A percentile compares a stretch with the other conserved stretches of the same genome.
Conservation (phyloP, 257 asterid species). For the Solanum etuberosum region DNA sequence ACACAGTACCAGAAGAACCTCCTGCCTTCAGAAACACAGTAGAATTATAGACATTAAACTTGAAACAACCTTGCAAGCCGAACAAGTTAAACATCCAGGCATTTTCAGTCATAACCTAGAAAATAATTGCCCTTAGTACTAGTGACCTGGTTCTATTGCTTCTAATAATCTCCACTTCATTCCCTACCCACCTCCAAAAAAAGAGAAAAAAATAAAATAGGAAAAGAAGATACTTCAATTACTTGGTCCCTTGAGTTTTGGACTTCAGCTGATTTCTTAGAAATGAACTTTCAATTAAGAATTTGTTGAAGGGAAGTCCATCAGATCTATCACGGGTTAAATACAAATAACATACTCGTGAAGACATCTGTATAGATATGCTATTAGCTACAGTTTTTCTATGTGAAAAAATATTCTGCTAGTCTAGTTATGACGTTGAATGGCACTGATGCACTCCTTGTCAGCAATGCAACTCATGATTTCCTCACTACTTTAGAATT, state of each 20-base stretch:
- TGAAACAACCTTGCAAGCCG: not conserved
- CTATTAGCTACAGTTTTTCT: not conserved
- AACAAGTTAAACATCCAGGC: not conserved
- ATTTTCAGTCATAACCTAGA: not conserved
- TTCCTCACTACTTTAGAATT: not conserved
- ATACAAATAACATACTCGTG: no score
- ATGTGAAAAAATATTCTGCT: not conserved
- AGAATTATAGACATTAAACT: not conserved
- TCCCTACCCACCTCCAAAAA: not conserved
- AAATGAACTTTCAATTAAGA: not conserved
- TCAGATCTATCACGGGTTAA: not conserved
- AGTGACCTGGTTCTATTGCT: not conserved
- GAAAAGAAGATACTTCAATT: not conserved
- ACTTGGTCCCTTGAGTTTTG: not conserved
- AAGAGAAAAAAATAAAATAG: not conserved
- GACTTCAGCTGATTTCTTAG: not conserved
- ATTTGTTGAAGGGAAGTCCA: not conserved
- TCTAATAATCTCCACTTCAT: not conserved
- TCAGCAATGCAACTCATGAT: not conserved
- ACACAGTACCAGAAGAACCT: conserved; percentile 86
- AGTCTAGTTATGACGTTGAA: not conserved
- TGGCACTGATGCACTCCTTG: not conserved
- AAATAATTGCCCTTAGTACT: not conserved
- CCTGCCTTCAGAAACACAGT: conserved; percentile 62
- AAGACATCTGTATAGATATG: not conserved